Percentiles rank a stretch among this genome's conserved stretches.
phyloP scores from a whole-genome alignment of 2,329 filamentous ascomycete genomes.

The Cladophialophora carrionii region DNA sequence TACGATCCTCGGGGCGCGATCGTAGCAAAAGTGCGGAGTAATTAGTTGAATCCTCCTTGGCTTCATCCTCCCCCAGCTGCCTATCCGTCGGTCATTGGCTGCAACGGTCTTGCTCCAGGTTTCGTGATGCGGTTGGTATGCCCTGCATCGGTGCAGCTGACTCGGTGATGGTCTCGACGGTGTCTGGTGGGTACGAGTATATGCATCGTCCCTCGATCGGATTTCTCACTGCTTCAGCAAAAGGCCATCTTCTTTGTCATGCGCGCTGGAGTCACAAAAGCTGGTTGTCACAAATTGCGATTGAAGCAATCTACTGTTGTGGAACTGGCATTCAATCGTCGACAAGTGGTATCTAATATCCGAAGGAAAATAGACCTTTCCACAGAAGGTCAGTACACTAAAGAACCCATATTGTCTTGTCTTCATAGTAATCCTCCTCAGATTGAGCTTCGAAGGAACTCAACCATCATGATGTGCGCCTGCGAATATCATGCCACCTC shows the following conservation, averaged over 20 bases:
- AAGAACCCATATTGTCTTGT: slow-evolving; percentile 5
- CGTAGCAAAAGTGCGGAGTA: background rate
- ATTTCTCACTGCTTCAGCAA: background rate
- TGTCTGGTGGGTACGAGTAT: background rate
- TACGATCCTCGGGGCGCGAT: background rate
- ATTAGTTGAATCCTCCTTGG: too few relatives aligned
- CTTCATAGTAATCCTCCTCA: background rate
- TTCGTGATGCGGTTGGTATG: background rate
- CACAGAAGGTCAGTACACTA: slow-evolving; percentile 8
- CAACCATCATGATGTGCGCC: slow-evolving; percentile 32
- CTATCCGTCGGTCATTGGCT: background rate
- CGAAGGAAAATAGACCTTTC: slow-evolving; percentile 10
- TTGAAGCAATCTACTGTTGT: background rate
- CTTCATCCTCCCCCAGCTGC: too few relatives aligned
- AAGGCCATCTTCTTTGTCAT: background rate
- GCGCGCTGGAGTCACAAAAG: too few relatives aligned
- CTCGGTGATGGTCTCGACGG: background rate
- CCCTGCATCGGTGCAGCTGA: background rate
- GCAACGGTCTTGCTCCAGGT: background rate
- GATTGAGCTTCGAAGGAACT: slow-evolving; percentile 6
- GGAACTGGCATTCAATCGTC: slow-evolving; percentile 16
- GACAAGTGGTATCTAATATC: slow-evolving; percentile 25
- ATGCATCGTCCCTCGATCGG: background rate
- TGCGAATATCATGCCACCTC: slow-evolving; percentile 31
- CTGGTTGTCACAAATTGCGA: background rate